phyloP scores from a whole-genome alignment of 164 flowering plant genomes.

The Chloranthus sessilifolius region DNA sequence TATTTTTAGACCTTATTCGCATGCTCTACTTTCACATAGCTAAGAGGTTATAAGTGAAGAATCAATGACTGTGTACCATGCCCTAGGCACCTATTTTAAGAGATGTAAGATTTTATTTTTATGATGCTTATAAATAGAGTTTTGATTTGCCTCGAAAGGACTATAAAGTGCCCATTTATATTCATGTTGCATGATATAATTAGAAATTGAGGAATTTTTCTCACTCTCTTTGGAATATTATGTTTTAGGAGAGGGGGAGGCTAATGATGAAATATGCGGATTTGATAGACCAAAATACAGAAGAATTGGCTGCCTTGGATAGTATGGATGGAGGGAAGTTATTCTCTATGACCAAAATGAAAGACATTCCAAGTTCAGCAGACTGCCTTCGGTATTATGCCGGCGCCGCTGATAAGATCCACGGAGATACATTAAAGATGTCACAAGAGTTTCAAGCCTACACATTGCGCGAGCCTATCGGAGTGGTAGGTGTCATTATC shows the following conservation, averaged over 20 bases:
- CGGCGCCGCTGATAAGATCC: conserved; percentile 85
- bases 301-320: conserved; percentile 67
- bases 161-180: no score
- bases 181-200: no score
- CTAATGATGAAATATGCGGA: conserved; percentile 68
- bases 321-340: conserved; percentile 64
- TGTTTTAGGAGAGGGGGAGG: conserved; percentile 52
- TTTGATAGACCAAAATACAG: conserved; percentile 48
- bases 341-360: conserved; percentile 20
- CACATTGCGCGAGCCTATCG: conserved; percentile 73
- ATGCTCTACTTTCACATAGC: no score
- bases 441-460: conserved; percentile 42
- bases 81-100: no score
- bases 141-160: no score
- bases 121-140: no score
- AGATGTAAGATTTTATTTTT: no score
- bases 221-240: not conserved
- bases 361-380: conserved; percentile 42
- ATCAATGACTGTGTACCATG: no score
- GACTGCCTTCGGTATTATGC: conserved; percentile 57
- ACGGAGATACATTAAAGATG: conserved; percentile 69
- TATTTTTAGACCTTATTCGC: no score
- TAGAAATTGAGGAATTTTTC: no score
- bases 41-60: no score
- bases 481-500: conserved; percentile 73